Base-by-base conservation (phyloP, 257 asterid species). In the Solanum lycopersicoides region DNA sequence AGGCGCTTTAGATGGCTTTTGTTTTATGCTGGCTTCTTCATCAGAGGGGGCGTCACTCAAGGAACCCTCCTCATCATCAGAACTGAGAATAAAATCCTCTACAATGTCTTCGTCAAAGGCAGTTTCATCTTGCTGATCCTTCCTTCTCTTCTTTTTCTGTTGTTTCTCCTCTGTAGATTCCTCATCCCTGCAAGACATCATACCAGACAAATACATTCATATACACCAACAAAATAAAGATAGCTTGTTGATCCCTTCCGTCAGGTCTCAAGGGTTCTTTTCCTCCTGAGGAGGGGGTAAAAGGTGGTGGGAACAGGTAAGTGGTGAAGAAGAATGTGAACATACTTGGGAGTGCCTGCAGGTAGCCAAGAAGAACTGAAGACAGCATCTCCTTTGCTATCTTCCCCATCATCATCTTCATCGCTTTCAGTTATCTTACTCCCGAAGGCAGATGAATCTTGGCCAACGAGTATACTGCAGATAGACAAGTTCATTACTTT, bases 61-160 rank as follows among this genome's bases (percentile, higher is more conserved):
- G 12, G 89, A 90, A 86, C 86, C 86, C n/a, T 91, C 94, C 3
- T 93, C 98, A 12, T 95, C 98, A 59, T 96, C 98, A 3, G 96
- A 93, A 90, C 98, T 97, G 77, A 95, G 95, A 75, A 94, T 86
- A 73, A 95, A 93, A 83, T 97, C 98, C 92, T 94, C 96, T 30
- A 95, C 91, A 14, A 97, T 89, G 87, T 97, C 99, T 87, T 95
- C 98, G 65, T 93, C 97, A 12, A 75, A 23, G 45, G 91, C 93
- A 41, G 69, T 86, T 69, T 86, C 92, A 12, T 90, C 94, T 16
- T 74, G 73, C 73, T 89, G 89, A 59, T 88, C 89, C 80, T 85
- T 87, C 41, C 37, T 87, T 84, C 86, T 89, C 89, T 88, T 86
- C 79, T 89, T 90, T 86, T 77, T 91, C 90, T 92, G 92, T 89